Percentiles rank a stretch among this genome's conserved stretches.
These are phyloP conservation scores for Podochytrium sp. DNA, from an alignment of 192 early-diverging fungal species.

Conservation along the genomic window DNA sequence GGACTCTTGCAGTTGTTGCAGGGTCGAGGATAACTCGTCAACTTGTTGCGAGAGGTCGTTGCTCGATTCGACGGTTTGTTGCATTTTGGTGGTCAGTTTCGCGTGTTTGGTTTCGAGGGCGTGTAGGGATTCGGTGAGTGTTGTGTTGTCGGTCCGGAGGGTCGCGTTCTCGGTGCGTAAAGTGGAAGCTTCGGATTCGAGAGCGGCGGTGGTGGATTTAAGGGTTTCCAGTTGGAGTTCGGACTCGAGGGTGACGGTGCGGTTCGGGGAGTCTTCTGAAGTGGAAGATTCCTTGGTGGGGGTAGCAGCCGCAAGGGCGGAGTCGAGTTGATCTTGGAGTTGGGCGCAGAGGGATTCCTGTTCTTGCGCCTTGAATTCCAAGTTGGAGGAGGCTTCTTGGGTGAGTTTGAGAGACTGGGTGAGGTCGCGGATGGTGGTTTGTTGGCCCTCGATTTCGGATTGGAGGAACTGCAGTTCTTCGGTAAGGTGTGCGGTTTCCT, in stretches of 20 bases:
- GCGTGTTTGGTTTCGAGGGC: not conserved
- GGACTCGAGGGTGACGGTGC: not conserved
- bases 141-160: not conserved
- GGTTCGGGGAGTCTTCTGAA: not conserved
- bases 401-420: not conserved
- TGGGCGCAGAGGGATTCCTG: not conserved
- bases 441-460: constrained; percentile 4
- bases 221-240: not conserved
- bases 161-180: not conserved
- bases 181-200: not conserved
- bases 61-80: not conserved
- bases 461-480: constrained; percentile 8
- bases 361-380: not conserved
- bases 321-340: not conserved
- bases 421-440: not conserved
- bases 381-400: not conserved
- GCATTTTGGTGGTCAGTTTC: no score
- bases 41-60: not conserved
- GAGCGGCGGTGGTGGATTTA: not conserved
- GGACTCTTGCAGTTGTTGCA: not conserved
- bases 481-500: not conserved
- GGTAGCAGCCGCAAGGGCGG: not conserved
- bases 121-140: not conserved
- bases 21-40: not conserved
- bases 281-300: not conserved